A percentile compares a stretch with the other conserved stretches of the same genome.
Conservation (phyloP, 139 green algal species). For the Chlamydomonas eustigma region DNA sequence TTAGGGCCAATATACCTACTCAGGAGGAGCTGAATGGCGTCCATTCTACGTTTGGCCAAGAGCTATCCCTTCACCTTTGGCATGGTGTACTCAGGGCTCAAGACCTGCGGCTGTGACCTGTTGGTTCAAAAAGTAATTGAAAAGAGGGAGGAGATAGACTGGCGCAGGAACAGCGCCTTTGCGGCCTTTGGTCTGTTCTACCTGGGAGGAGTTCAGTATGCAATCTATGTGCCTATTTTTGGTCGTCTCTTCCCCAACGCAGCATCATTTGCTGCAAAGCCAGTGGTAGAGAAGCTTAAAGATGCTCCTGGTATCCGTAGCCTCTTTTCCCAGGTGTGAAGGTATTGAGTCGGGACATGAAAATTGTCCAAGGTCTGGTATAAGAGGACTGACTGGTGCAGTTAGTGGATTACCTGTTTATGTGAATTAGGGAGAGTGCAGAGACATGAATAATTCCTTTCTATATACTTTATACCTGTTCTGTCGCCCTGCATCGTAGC, state of each 20-base stretch:
- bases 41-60: background rate
- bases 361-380: too few species aligned
- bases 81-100: background rate
- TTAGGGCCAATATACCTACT: too few species aligned
- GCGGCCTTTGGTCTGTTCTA: constrained; percentile 64
- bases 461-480: too few species aligned
- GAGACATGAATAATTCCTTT: too few species aligned
- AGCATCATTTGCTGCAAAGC: background rate
- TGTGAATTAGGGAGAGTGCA: too few species aligned
- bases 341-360: too few species aligned
- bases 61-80: background rate
- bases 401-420: too few species aligned
- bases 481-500: too few species aligned
- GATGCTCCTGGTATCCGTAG: background rate
- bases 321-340: background rate
- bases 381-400: too few species aligned
- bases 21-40: too few species aligned
- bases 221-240: background rate
- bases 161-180: constrained; percentile 54
- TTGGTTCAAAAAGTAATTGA: constrained; percentile 25
- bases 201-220: constrained; percentile 61
- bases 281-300: background rate
- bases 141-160: constrained; percentile 58
- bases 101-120: background rate
- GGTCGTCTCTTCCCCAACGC: background rate